Evolutionary conservation across 805 yeast species (phyloP).

Genomic region (Saturnispora mendoncae): DNA sequence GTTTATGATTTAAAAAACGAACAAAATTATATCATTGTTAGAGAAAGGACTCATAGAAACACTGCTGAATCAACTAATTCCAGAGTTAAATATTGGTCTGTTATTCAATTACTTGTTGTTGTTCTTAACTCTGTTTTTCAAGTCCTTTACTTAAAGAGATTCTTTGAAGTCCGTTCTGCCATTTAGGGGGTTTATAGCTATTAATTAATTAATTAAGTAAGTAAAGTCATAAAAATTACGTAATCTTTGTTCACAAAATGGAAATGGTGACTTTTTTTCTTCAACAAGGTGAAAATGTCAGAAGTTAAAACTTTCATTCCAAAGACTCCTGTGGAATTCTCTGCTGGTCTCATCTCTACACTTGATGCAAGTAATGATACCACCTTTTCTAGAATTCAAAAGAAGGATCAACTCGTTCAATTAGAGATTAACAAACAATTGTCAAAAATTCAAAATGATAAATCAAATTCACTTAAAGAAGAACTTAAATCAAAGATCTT

Average conservation of each 20-base stretch:
- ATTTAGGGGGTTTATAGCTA: too few species aligned
- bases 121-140: conserved; percentile 85
- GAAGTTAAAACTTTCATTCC: conserved; percentile 11
- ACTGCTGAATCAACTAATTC: conserved; percentile 97
- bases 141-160: conserved; percentile 85
- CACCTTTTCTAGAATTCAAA: conserved; percentile 46
- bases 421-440: conserved; percentile 54
- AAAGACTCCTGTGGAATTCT: conserved; percentile 24
- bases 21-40: conserved; percentile 82
- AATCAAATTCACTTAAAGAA: conserved; percentile 42
- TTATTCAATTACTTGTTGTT: conserved; percentile 82
- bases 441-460: conserved; percentile 42
- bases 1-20: conserved; percentile 87
- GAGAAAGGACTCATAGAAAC: conserved; percentile 97
- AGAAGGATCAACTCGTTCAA: conserved; percentile 57
- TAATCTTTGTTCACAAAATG: neutral
- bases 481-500: conserved; percentile 37
- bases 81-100: conserved; percentile 96
- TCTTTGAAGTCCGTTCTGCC: conserved; percentile 88
- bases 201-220: too few species aligned
- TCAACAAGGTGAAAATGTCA: conserved; percentile 5
- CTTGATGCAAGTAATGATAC: conserved; percentile 78
- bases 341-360: conserved; percentile 78
- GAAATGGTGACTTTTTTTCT: conserved; percentile 1
- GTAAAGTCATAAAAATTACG: too few species aligned